These are phyloP conservation scores for Yarrowia keelungensis DNA, from an alignment of 805 yeast species.

Conservation along the genomic window DNA sequence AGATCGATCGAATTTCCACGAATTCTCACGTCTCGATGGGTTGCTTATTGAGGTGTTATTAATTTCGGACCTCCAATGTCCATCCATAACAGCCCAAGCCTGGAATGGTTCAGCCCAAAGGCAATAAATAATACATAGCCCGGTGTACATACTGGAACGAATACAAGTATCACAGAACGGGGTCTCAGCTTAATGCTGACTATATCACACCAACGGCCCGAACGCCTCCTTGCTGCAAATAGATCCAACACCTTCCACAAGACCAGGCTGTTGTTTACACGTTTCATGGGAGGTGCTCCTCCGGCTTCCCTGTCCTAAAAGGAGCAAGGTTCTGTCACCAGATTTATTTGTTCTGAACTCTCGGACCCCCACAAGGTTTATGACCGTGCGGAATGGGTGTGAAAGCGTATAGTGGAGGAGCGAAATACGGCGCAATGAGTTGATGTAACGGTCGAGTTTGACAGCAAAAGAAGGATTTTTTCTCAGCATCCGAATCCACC, in stretches of 20 bases:
- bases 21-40: no score
- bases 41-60: no score
- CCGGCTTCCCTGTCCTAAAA: neutral
- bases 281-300: neutral
- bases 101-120: no score
- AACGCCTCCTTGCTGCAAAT: neutral
- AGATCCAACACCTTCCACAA: neutral
- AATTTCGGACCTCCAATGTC: no score
- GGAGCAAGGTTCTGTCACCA: conserved; percentile 9
- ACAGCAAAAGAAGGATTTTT: neutral
- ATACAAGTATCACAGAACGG: no score
- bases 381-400: neutral
- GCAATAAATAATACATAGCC: no score
- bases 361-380: neutral
- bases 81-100: no score
- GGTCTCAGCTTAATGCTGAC: no score
- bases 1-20: no score
- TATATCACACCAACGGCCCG: no score
- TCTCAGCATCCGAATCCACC: neutral
- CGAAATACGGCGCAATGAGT: neutral
- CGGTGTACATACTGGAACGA: no score
- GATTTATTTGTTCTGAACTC: neutral
- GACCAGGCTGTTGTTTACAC: neutral
- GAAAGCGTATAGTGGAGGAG: neutral
- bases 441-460: neutral